Conservation (phyloP, 106 monocot species). For the Acorus calamus region DNA sequence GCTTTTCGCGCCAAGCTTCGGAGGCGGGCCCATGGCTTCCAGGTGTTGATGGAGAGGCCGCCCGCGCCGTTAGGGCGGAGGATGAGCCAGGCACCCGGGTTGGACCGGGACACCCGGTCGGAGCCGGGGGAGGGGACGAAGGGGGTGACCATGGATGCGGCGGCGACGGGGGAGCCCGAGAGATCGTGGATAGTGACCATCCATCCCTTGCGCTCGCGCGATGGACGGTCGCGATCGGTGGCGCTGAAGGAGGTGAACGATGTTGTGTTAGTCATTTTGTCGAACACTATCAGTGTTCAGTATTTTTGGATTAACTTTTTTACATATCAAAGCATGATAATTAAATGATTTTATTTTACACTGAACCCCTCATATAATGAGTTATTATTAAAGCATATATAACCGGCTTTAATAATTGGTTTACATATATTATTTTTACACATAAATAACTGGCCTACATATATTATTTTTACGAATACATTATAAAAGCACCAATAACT, state of each 20-base stretch:
- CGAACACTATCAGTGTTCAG: conserved; percentile 3
- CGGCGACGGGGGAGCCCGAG: conserved; percentile 72
- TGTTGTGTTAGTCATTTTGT: conserved; percentile 5
- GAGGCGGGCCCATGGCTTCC: conserved; percentile 82
- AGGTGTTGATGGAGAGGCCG: conserved; percentile 21
- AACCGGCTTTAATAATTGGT: too few species aligned
- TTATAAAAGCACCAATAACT: too few species aligned
- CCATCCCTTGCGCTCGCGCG: conserved; percentile 71
- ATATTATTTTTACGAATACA: too few species aligned
- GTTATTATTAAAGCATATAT: too few species aligned
- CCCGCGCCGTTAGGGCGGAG: conserved; percentile 23
- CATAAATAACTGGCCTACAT: too few species aligned
- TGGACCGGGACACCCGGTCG: conserved; percentile 58
- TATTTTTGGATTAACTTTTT: too few species aligned
- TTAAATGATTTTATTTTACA: too few species aligned
- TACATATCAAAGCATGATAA: too few species aligned
- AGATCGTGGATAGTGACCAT: conserved; percentile 91
- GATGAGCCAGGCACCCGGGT: conserved; percentile 88
- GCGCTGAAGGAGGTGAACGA: conserved; percentile 16
- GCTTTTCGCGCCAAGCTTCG: conserved; percentile 75
- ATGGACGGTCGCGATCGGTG: conserved; percentile 2
- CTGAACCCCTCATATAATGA: too few species aligned
- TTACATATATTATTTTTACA: too few species aligned
- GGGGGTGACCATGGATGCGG: conserved; percentile 82
- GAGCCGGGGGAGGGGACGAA: conserved; percentile 79